Base-by-base conservation (phyloP, 805 yeast genomes). In the Candida pseudoglaebosa region DNA sequence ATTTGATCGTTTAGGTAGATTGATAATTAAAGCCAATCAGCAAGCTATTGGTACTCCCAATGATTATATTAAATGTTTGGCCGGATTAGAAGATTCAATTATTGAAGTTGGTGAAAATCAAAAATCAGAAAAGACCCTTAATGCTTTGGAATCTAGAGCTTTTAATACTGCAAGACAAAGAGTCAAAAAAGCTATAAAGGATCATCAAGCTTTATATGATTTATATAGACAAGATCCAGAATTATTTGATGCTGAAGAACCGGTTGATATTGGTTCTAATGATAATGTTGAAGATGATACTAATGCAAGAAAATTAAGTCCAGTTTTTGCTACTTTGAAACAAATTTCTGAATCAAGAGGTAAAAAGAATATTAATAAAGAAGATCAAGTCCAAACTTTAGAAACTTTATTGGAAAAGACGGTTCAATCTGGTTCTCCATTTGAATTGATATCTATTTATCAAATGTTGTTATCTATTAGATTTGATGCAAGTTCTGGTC, bases 131-230 rank as follows among this genome's bases (percentile, higher is more conserved):
- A 82, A 83, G 70, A 85, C 84, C 54, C 73, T 89, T 67, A 85
- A 86, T 52, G 90, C 95, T 15, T 75, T 78, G 40, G 85, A 81
- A 47, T 80, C 95, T 20, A 84, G 86, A 57, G 90, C 97, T 10
- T 83, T 83, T 65, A 93, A 90, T 65, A 80, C 89, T 36, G 71
- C 83, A 38, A 86, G 77, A 68, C 98, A 93, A 72, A 84, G 96
- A 61, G 82, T 88, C 41, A 86, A 78, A 68, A 89, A 85, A 68
- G 77, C 80, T 48, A 63, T 71, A 48, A 84, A 84, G 61, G 95
- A 87, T 50, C 77, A 73, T 62, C 82, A 71, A 52, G 51, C 61
- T 4, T 74, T 78, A 49, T 61, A 86, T 44, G 82, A 73, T 33
- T 62, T 71, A 47, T 89, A 70, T 67, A 73, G 78, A 51, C 73